These are phyloP conservation scores for Apostasia shenzhenica DNA, from an alignment of 106 monocot species.

Conservation along the genomic window DNA sequence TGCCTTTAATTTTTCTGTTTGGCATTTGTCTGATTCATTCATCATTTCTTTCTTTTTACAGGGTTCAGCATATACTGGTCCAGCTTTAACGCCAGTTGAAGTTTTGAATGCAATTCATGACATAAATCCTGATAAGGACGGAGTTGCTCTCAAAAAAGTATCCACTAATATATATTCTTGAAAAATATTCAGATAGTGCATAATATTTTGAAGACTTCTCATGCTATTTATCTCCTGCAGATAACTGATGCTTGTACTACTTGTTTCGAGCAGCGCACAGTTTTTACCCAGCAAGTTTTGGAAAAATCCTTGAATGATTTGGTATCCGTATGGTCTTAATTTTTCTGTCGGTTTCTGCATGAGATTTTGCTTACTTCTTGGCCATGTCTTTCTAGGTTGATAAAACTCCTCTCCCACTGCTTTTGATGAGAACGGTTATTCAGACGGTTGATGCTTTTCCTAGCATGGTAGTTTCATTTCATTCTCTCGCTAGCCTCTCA, in stretches of 20 bases:
- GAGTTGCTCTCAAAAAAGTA: slow-evolving; percentile 83
- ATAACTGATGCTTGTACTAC: slow-evolving; percentile 90
- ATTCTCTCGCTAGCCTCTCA: background rate
- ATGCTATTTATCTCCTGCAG: slow-evolving; percentile 26
- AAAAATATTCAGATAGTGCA: background rate
- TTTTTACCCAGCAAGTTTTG: slow-evolving; percentile 93
- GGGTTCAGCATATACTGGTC: slow-evolving; percentile 98
- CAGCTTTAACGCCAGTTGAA: slow-evolving; percentile 92
- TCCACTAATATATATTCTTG: background rate
- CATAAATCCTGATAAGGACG: slow-evolving; percentile 77
- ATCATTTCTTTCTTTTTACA: slow-evolving; percentile 16
- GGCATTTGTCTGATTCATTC: background rate
- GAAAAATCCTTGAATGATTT: slow-evolving; percentile 72
- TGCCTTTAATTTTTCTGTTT: background rate
- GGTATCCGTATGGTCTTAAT: slow-evolving; percentile 35
- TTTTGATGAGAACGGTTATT: slow-evolving; percentile 96
- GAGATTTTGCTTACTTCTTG: background rate
- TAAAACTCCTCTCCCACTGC: slow-evolving; percentile 68
- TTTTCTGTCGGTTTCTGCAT: slow-evolving; percentile 1
- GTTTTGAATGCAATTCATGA: slow-evolving; percentile 93
- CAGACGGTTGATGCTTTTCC: slow-evolving; percentile 95
- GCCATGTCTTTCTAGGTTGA: slow-evolving; percentile 57
- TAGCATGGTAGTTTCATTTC: slow-evolving; percentile 46
- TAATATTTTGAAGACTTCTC: background rate
- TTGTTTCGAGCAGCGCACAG: slow-evolving; percentile 97